Evolutionary conservation across 2,329 filamentous ascomycete genomes (phyloP).

Genomic region (Diaporthe velutina): DNA sequence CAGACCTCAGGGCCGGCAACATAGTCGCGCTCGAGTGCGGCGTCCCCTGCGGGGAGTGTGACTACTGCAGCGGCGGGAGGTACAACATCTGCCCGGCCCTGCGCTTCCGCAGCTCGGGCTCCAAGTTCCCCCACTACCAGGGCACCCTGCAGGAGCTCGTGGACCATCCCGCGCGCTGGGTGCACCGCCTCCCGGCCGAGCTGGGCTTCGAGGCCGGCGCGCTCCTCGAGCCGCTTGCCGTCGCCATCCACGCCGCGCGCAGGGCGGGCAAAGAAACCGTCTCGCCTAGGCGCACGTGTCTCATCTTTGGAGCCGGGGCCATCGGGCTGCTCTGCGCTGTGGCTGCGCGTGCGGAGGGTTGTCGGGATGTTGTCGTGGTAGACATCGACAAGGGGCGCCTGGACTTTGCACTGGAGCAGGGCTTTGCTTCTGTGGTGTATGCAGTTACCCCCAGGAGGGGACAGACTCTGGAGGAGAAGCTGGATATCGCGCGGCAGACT

Average conservation of each 20-base stretch:
- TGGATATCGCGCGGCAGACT: constrained; percentile 29
- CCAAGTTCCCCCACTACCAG: constrained; percentile 29
- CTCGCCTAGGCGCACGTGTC: constrained; percentile 33
- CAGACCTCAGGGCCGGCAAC: constrained; percentile 23
- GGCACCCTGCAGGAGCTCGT: constrained; percentile 31
- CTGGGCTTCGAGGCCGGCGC: constrained; percentile 39
- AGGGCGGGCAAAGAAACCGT: constrained; percentile 43
- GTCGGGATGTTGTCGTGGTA: constrained; percentile 17
- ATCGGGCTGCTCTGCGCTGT: constrained; percentile 28
- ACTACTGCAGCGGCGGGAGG: constrained; percentile 16
- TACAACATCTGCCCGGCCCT: constrained; percentile 31
- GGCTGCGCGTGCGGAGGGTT: constrained; percentile 15
- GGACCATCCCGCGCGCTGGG: constrained; percentile 23
- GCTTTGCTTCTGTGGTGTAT: constrained; percentile 42
- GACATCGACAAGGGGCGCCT: constrained; percentile 30
- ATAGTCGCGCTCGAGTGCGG: constrained; percentile 30
- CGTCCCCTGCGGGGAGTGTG: constrained; percentile 29
- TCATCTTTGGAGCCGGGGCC: constrained; percentile 19
- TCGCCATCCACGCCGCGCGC: constrained; percentile 39
- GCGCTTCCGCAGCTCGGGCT: constrained; percentile 28
- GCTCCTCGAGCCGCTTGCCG: constrained; percentile 39
- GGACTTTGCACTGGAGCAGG: constrained; percentile 34
- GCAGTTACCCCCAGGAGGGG: constrained; percentile 36
- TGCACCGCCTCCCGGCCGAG: constrained; percentile 20
- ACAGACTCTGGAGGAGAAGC: constrained; percentile 32